Percentiles rank a stretch among this genome's conserved stretches.
Conservation (phyloP, 2,329 filamentous ascomycete genomes). For the Neopestalotiopsis clavispora region DNA sequence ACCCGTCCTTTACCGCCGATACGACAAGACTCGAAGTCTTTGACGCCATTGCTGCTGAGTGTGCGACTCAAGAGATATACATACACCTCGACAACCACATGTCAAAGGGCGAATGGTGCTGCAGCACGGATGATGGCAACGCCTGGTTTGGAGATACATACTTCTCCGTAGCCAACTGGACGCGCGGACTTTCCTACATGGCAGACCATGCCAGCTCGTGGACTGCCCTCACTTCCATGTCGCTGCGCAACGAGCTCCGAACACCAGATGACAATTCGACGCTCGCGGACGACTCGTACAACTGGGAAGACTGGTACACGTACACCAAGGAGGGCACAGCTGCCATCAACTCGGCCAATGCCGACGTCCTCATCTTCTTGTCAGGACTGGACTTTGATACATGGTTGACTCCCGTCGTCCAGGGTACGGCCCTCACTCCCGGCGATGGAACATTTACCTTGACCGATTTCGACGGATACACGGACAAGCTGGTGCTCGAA, state of each 20-base stretch:
- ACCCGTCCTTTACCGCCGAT: slow-evolving; percentile 56
- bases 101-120: slow-evolving; percentile 64
- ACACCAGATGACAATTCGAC: slow-evolving; percentile 42
- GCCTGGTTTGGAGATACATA: slow-evolving; percentile 66
- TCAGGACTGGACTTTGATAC: slow-evolving; percentile 65
- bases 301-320: slow-evolving; percentile 61
- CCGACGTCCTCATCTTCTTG: slow-evolving; percentile 59
- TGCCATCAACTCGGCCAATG: slow-evolving; percentile 56
- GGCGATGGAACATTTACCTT: slow-evolving; percentile 48
- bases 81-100: slow-evolving; percentile 68
- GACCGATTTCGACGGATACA: slow-evolving; percentile 52
- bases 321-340: slow-evolving; percentile 53
- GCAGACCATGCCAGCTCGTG: slow-evolving; percentile 57
- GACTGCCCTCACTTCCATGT: slow-evolving; percentile 53
- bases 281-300: slow-evolving; percentile 47
- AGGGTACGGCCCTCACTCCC: slow-evolving; percentile 51
- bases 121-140: slow-evolving; percentile 58
- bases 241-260: slow-evolving; percentile 60
- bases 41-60: slow-evolving; percentile 66
- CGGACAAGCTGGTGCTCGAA: slow-evolving; percentile 62
- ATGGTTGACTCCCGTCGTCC: slow-evolving; percentile 55
- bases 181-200: slow-evolving; percentile 64
- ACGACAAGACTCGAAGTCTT: slow-evolving; percentile 58
- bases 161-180: slow-evolving; percentile 65
- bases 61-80: slow-evolving; percentile 58